Evolutionary conservation across 192 early-diverging fungal species (phyloP).

Genomic region (Helicostylum pulchrum): DNA sequence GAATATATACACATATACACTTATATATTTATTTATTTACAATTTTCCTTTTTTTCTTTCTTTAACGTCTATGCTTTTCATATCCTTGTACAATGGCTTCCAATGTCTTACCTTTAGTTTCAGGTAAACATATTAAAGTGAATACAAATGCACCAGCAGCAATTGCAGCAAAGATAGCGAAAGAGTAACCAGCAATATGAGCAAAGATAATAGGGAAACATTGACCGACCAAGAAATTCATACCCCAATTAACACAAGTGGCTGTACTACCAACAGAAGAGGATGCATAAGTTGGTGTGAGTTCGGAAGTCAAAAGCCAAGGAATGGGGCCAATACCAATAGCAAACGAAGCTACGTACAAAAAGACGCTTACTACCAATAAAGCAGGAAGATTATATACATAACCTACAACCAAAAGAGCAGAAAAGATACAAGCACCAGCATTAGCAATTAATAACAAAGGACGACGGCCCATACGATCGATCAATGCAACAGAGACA

Average conservation of each 20-base stretch:
- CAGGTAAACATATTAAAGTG: constrained; percentile 42
- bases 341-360: constrained; percentile 77
- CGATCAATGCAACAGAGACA: constrained; percentile 54
- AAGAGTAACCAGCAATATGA: neutral
- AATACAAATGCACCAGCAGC: constrained; percentile 26
- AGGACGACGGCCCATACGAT: constrained; percentile 42
- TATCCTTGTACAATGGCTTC: constrained; percentile 48
- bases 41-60: neutral
- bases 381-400: constrained; percentile 47
- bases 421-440: constrained; percentile 8
- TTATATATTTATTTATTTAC: constrained; percentile 4
- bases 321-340: constrained; percentile 79
- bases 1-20: neutral
- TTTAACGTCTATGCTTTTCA: neutral
- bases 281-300: constrained; percentile 69
- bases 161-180: constrained; percentile 4
- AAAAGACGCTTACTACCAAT: constrained; percentile 64
- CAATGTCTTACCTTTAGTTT: constrained; percentile 48
- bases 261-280: constrained; percentile 65
- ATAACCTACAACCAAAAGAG: constrained; percentile 52
- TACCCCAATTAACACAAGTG: constrained; percentile 68
- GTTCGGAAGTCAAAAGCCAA: constrained; percentile 74
- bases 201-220: constrained; percentile 36
- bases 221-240: constrained; percentile 45
- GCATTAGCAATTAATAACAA: constrained; percentile 14